These are phyloP conservation scores for Ephemerocybe angulata DNA, from an alignment of 768 basidiomycete genomes.

Conservation along the genomic window DNA sequence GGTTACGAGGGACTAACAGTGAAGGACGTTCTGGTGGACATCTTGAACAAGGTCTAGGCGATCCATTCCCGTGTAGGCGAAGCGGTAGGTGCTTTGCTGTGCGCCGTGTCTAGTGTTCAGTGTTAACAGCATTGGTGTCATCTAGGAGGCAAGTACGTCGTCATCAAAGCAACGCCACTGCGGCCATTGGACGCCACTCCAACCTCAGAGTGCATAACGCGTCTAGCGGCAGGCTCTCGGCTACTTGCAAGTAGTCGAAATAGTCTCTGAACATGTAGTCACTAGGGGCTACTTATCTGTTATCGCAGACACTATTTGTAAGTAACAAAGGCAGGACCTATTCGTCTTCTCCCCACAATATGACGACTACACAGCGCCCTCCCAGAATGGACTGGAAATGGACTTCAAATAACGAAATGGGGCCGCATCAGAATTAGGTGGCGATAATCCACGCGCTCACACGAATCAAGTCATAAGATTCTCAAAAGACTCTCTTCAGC, in stretches of 20 bases:
- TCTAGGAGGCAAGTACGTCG: no score
- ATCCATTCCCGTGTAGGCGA: no score
- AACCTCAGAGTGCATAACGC: no score
- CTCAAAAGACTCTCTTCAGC: not conserved
- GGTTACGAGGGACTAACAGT: conserved; percentile 38
- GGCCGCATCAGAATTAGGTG: not conserved
- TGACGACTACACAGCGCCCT: not conserved
- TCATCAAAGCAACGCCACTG: no score
- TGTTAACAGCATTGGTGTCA: no score
- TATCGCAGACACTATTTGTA: not conserved
- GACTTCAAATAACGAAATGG: no score
- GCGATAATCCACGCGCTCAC: not conserved
- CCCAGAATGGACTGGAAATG: not conserved
- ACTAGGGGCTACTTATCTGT: not conserved
- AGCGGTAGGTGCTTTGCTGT: no score
- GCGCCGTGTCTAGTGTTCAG: no score
- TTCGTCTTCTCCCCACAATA: conserved; percentile 4
- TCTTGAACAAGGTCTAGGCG: conserved; percentile 48
- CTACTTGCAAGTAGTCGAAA: no score
- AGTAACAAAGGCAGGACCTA: not conserved
- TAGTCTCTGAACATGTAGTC: not conserved
- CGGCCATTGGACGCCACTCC: no score
- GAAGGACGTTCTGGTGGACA: conserved; percentile 62
- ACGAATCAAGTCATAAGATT: not conserved
- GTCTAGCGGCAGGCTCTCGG: no score